These are phyloP conservation scores for Tylopilus sp. DNA, from an alignment of 768 basidiomycete genomes.

Conservation along the genomic window DNA sequence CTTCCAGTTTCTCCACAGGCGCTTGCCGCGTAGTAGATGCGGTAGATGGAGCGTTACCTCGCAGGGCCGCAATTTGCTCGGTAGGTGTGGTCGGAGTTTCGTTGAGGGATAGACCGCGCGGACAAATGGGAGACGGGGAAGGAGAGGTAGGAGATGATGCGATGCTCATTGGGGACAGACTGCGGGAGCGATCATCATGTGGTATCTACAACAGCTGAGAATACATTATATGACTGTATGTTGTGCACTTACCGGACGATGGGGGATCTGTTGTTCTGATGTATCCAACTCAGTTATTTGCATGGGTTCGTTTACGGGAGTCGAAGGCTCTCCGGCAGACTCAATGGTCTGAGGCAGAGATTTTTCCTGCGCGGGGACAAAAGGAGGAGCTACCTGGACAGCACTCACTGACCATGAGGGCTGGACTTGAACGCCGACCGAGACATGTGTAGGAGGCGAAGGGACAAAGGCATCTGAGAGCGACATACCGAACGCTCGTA, in stretches of 20 bases:
- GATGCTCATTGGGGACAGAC: slow-evolving; percentile 61
- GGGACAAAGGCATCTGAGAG: slow-evolving; percentile 25
- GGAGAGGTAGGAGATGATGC: slow-evolving; percentile 45
- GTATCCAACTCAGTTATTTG: slow-evolving; percentile 1
- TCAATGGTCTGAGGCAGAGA: slow-evolving; percentile 1
- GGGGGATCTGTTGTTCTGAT: slow-evolving; percentile 14
- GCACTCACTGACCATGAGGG: slow-evolving; percentile 35
- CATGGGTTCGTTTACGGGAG: slow-evolving; percentile 10
- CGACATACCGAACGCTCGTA: slow-evolving; percentile 29
- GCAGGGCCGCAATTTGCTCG: slow-evolving; percentile 1
- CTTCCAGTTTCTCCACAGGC: slow-evolving; percentile 13
- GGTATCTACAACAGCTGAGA: slow-evolving; percentile 33
- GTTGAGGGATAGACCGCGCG: slow-evolving; percentile 1
- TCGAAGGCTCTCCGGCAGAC: slow-evolving; percentile 6
- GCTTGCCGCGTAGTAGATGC: slow-evolving; percentile 17
- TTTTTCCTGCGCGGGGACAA: slow-evolving; percentile 14
- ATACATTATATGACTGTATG: background rate
- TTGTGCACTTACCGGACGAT: slow-evolving; percentile 20
- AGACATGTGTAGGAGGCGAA: slow-evolving; percentile 30
- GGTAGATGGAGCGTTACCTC: slow-evolving; percentile 10
- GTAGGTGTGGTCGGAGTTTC: slow-evolving; percentile 5
- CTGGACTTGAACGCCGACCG: slow-evolving; percentile 46
- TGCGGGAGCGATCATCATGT: slow-evolving; percentile 37
- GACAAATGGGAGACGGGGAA: slow-evolving; percentile 19
- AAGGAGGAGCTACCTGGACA: slow-evolving; percentile 34